Percentiles rank a stretch among this genome's conserved stretches.
Evolutionary conservation across 257 asterid genomes (phyloP).

Genomic region (Striga asiatica): DNA sequence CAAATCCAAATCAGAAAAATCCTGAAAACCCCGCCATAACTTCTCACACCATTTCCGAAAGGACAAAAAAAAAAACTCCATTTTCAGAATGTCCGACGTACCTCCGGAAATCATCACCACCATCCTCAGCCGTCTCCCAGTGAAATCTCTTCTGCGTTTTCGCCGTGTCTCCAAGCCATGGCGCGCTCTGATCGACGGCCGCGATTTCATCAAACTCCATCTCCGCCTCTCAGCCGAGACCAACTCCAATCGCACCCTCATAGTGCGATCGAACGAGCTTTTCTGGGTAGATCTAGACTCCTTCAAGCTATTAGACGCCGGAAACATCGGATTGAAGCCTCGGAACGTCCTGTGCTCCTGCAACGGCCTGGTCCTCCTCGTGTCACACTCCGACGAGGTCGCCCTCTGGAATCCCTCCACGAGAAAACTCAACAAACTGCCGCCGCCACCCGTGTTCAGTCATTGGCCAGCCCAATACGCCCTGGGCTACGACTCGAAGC

Average conservation of each 20-base stretch:
- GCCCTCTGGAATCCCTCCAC: constrained; percentile 49
- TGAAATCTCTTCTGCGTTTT: constrained; percentile 38
- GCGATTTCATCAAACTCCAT: constrained; percentile 35
- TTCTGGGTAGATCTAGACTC: constrained; percentile 21
- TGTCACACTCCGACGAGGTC: constrained; percentile 21
- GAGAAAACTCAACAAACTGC: constrained; percentile 22
- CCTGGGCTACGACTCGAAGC: constrained; percentile 33
- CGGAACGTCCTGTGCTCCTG: constrained; percentile 22
- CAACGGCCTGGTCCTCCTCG: constrained; percentile 30
- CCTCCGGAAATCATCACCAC: constrained; percentile 35
- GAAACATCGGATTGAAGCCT: constrained; percentile 27
- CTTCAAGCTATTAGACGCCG: constrained; percentile 7
- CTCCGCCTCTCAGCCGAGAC: constrained; percentile 18
- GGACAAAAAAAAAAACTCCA: no score
- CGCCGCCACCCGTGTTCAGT: not conserved
- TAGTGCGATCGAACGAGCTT: constrained; percentile 29
- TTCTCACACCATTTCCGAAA: not conserved
- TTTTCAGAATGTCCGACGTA: constrained; percentile 11
- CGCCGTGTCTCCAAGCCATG: constrained; percentile 39
- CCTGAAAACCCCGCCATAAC: no score
- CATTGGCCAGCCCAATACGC: constrained; percentile 23
- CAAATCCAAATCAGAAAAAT: no score
- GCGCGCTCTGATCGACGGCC: constrained; percentile 36
- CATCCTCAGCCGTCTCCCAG: constrained; percentile 48
- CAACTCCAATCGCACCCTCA: constrained; percentile 22